Percentiles rank a stretch among this genome's conserved stretches.
Conservation (phyloP, 345 rosid genomes). For the Sisymbrium altissimum region DNA sequence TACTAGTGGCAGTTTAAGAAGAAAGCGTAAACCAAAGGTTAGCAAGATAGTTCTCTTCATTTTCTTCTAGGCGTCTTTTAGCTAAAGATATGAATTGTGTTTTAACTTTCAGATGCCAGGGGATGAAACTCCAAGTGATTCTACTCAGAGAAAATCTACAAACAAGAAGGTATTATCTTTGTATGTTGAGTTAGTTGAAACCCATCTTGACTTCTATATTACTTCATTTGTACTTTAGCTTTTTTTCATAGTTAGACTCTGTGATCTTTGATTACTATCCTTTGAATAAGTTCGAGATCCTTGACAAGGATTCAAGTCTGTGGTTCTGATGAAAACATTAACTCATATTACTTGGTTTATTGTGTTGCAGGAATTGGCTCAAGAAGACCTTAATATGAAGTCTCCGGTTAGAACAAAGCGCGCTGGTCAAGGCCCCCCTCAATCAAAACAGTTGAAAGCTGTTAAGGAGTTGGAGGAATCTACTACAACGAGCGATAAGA, state of each 20-base stretch:
- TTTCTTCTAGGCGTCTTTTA: slow-evolving; percentile 11
- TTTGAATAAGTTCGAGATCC: neutral
- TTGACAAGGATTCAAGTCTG: neutral
- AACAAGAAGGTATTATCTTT: slow-evolving; percentile 47
- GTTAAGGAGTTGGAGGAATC: slow-evolving; percentile 39
- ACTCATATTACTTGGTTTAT: slow-evolving; percentile 7
- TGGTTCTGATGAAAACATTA: slow-evolving; percentile 8
- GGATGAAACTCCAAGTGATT: slow-evolving; percentile 39
- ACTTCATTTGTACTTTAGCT: neutral
- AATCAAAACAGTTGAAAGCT: slow-evolving; percentile 47
- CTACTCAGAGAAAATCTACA: slow-evolving; percentile 35
- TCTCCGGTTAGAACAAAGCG: slow-evolving; percentile 40
- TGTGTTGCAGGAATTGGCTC: slow-evolving; percentile 43
- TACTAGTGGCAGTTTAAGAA: slow-evolving; percentile 40
- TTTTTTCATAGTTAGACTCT: neutral
- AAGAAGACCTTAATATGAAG: slow-evolving; percentile 39
- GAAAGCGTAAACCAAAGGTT: slow-evolving; percentile 46
- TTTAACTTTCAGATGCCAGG: slow-evolving; percentile 45
- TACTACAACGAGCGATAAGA: slow-evolving; percentile 39
- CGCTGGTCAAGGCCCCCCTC: slow-evolving; percentile 40
- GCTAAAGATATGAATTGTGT: slow-evolving; percentile 17
- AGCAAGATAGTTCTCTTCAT: slow-evolving; percentile 8
- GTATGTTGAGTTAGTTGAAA: slow-evolving; percentile 4
- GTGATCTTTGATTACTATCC: slow-evolving; percentile 8
- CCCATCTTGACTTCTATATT: neutral